A percentile compares a stretch with the other conserved stretches of the same genome.
phyloP scores from a whole-genome alignment of 495 filamentous ascomycete genomes.

The Glutinoglossum americanum region DNA sequence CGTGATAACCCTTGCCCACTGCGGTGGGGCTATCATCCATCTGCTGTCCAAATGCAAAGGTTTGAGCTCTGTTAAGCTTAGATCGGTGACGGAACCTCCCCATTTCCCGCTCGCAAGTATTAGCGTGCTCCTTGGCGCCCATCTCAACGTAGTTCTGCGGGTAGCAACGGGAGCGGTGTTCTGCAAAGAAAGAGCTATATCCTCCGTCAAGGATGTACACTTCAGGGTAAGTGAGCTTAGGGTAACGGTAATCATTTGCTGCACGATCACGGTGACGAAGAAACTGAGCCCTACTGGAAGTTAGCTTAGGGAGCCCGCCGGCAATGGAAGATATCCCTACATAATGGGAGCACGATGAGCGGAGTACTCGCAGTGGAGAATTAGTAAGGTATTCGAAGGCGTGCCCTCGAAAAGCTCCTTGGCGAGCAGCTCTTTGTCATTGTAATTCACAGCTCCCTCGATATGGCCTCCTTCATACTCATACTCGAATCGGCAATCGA shows the following conservation, averaged over 20 bases:
- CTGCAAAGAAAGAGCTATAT: constrained; percentile 75
- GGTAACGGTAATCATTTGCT: constrained; percentile 63
- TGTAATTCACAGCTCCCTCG: constrained; percentile 76
- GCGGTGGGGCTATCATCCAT: constrained; percentile 68
- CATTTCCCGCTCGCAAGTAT: constrained; percentile 83
- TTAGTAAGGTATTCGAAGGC: constrained; percentile 50
- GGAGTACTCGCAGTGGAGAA: constrained; percentile 97
- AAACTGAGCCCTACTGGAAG: constrained; percentile 37
- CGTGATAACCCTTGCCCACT: constrained; percentile 24
- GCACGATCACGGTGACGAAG: constrained; percentile 73
- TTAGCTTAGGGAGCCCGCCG: constrained; percentile 4
- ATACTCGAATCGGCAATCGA: constrained; percentile 97
- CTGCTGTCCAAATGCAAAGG: constrained; percentile 73
- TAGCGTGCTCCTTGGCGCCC: constrained; percentile 69
- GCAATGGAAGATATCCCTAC: constrained; percentile 17
- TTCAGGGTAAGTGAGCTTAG: constrained; percentile 76
- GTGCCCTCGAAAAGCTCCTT: constrained; percentile 45
- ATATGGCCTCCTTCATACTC: constrained; percentile 97
- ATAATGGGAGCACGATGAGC: constrained; percentile 94
- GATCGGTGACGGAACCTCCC: constrained; percentile 64
- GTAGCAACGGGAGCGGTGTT: constrained; percentile 58
- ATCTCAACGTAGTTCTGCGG: constrained; percentile 95
- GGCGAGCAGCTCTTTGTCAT: constrained; percentile 76
- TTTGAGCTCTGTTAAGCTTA: constrained; percentile 73
- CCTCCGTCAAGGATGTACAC: constrained; percentile 94